Base-by-base conservation (phyloP, 768 basidiomycete genomes). In the Pisolithus marmoratus region DNA sequence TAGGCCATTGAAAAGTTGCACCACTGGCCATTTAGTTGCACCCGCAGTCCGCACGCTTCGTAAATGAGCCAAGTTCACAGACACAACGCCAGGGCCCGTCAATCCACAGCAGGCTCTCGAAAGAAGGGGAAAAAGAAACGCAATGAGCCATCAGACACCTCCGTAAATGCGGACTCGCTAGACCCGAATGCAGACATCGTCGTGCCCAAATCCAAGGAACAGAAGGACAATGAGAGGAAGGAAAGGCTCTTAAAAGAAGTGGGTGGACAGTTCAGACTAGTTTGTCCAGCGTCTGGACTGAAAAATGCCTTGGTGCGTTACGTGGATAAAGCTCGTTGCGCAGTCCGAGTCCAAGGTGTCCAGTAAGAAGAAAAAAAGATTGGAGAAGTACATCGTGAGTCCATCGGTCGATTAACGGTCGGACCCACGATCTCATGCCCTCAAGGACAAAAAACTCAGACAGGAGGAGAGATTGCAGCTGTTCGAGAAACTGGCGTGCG, bases 361-460 rank as follows among this genome's bases (percentile, higher is more conserved):
- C 41, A 80, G 72, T 52, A 94, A 94, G 73, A 94, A 91, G 72
- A 85, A 83, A 72, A 94, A 88, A 66, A 74, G 90, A 48, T 71
- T 98, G 5, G 94, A 97, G 56, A 90, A 90, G 56, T 98, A 93
- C 62, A 94, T 97, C 60, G 92, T 91, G 51, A 60, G 85, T 70
- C 15, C 7, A n/a, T 20, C 38, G 5, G 2, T 19, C 31, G 11
- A 17, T 26, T n/a, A 19, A 8, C 20, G 14, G 29, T 51, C 23
- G 23, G 23, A 44, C 45, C 23, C 4, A 44, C 54, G 40, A 60
- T 26, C 15, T 3, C 37, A 15, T 40, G 12, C 40, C 36, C 44
- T 8, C 51, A 45, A 94, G 91, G 87, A 91, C 46, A 94, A 94
- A 72, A 94, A 94, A 69, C 72, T 95, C 45, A 91, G 87, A 70